Evolutionary conservation across 2,329 filamentous ascomycete genomes (phyloP), one percentile per base, ranked within the genome.

Genomic region (Parastagonospora nodorum): DNA sequence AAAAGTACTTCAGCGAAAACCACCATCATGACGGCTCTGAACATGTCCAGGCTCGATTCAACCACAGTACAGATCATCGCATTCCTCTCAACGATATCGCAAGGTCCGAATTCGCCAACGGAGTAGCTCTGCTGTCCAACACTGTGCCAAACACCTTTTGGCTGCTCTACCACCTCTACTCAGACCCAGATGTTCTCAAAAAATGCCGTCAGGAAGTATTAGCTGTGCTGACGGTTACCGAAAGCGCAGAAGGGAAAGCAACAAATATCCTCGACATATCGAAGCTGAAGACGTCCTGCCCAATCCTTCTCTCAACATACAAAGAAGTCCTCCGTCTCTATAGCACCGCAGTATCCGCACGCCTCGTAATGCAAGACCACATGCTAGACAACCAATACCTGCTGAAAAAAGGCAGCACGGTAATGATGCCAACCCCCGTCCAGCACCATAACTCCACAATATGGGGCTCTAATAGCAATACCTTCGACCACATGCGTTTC

Each of bases 271-370:
- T 69, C 30, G 67, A 72, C 45, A 66, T 76, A n/a, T 64, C 64
- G 1, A 57, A 46, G 6, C 48, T 75, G 3, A 72, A 73, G 41
- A 57, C 64, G 8, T 59, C 46, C 4, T 77, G 73, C 51, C 71
- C 74, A 2, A 58, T 76, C 4, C 51, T 79, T 3, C 46, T 69
- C 1, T 77, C 74, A 11, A 66, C 66, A 1, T 74, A 71, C 40
- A 67, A 77, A 45, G 76, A 78, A 58, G 64, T 67, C 5, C 68
- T 78, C 11, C 73, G 76, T 5, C 51, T 63, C 35, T 53, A 62
- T 19, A 64, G 64, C 3, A 67, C 70, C 38, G 71, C 65, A 1
- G 61, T 61, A 16, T 73, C 69, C n/a, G 41, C 55, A 10, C 58
- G 73, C 1, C 32, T 63, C 29, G 69, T 73, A 5, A 59, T 64